Base-by-base conservation (phyloP, 2,329 filamentous ascomycete genomes). In the Fusarium camptoceras region DNA sequence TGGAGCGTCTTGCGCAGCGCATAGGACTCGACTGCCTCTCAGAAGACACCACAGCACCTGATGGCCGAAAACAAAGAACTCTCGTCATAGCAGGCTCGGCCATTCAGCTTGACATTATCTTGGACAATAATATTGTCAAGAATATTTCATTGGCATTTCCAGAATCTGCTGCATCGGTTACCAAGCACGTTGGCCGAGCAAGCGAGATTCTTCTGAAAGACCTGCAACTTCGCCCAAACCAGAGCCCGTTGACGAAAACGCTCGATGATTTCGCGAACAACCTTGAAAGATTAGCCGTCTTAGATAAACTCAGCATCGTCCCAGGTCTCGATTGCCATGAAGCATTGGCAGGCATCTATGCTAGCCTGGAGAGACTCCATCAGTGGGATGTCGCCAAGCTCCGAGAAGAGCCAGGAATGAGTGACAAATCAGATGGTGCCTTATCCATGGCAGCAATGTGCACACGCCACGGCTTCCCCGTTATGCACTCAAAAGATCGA, bases 321-420 rank as follows among this genome's bases (percentile, higher is more conserved):
- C 89, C 89, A 3, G 87, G 87, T 8, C 84, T 95, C 10, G 93
- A 93, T 73, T 92, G 92, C 77, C 92, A 93, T 76, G 91, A 94
- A 76, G 93, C 93, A 1, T 83, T 95, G 46, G 89, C 88, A 6
- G 92, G 92, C 5, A 83, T 97, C 8, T 93, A 91, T 77, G 86
- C 86, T 59, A 92, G 91, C 74, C 81, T 96, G 64, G 83, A 86
- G 63, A 89, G 85, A 71, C 81, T 97, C n/a, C 89, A 92, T 74
- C 83, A 88, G 47, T 91, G 92, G 83, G 92, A 96, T 76, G 81
- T 90, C 64, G 83, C 87, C 59, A 86, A 83, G 66, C 77, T 90
- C 30, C 84, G 84, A 12, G 83, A 85, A 61, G 85, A 87, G 16
- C 79, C 82, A 3, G 77, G 79, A 3, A 79, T 84, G 72, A 74